Conservation (phyloP, 208 protist genomes). For the Kentomonas sorsogonicus region DNA sequence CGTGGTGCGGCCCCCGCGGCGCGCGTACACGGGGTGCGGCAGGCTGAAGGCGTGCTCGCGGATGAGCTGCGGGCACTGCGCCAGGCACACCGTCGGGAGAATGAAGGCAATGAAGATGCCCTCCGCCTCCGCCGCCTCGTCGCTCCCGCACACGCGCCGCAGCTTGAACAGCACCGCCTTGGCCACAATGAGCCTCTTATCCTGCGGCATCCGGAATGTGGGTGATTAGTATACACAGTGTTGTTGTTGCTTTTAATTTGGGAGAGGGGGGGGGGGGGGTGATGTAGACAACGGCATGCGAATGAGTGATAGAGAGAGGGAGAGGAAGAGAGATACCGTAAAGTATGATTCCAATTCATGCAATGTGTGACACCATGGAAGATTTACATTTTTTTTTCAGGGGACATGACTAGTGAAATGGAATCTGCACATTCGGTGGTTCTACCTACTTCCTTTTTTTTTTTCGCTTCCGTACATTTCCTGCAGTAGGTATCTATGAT, state of each 20-base stretch:
- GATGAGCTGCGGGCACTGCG: constrained; percentile 65
- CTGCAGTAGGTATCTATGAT: too few relatives aligned
- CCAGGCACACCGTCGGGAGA: constrained; percentile 48
- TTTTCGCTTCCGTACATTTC: too few relatives aligned
- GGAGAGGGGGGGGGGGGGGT: too few relatives aligned
- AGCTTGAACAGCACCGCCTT: constrained; percentile 83
- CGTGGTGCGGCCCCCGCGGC: constrained; percentile 34
- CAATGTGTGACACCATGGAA: too few relatives aligned
- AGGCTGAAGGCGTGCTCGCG: constrained; percentile 37
- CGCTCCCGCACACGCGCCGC: constrained; percentile 43
- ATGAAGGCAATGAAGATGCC: constrained; percentile 73
- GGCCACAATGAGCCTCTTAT: constrained; percentile 82
- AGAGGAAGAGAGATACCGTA: too few relatives aligned
- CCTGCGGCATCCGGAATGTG: constrained; percentile 60
- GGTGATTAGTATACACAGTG: neutral
- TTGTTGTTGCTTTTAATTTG: neutral
- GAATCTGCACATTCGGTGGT: too few relatives aligned
- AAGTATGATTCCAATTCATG: too few relatives aligned
- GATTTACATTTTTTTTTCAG: too few relatives aligned
- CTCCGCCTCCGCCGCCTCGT: constrained; percentile 28
- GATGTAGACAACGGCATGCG: too few relatives aligned
- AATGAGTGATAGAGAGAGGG: too few relatives aligned
- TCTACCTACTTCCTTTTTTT: too few relatives aligned
- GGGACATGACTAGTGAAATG: too few relatives aligned
- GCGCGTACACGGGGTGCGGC: constrained; percentile 45